Conservation (phyloP, 1,284 basidiomycete species). For the Fistulina hepatica region DNA sequence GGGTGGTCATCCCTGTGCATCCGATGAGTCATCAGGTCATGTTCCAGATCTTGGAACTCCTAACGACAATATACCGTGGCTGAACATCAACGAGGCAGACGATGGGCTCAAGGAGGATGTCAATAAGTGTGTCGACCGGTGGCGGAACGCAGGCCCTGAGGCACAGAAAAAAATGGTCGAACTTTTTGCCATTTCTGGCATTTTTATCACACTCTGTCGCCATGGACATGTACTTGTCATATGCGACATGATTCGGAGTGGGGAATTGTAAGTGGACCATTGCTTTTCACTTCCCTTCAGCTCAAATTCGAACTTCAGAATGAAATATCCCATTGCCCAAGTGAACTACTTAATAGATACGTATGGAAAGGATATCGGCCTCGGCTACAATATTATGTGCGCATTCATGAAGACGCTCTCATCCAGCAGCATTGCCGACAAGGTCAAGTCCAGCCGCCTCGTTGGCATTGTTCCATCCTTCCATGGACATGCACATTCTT, state of each 20-base stretch:
- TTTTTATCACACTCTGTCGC: constrained; percentile 23
- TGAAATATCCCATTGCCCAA: constrained; percentile 26
- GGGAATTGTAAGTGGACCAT: constrained; percentile 19
- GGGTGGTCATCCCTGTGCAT: not conserved
- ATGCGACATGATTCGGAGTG: constrained; percentile 22
- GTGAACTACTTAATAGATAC: constrained; percentile 16
- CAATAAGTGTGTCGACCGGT: constrained; percentile 21
- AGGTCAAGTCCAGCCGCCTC: constrained; percentile 4
- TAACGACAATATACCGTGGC: constrained; percentile 9
- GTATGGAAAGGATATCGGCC: constrained; percentile 10
- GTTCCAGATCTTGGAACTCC: not conserved
- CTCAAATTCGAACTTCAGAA: constrained; percentile 21
- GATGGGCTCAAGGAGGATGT: constrained; percentile 5
- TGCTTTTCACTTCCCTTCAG: constrained; percentile 14
- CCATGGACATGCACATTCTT: constrained; percentile 19
- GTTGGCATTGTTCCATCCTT: constrained; percentile 9
- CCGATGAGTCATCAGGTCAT: not conserved
- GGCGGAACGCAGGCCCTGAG: constrained; percentile 25
- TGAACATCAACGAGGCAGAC: constrained; percentile 9
- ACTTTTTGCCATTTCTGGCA: constrained; percentile 24
- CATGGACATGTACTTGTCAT: constrained; percentile 18
- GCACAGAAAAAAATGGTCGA: constrained; percentile 22
- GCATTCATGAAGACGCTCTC: constrained; percentile 20
- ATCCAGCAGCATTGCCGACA: constrained; percentile 16
- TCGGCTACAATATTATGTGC: constrained; percentile 28